phyloP scores from a whole-genome alignment of 495 filamentous ascomycete genomes.

The Aspergillus hancockii region DNA sequence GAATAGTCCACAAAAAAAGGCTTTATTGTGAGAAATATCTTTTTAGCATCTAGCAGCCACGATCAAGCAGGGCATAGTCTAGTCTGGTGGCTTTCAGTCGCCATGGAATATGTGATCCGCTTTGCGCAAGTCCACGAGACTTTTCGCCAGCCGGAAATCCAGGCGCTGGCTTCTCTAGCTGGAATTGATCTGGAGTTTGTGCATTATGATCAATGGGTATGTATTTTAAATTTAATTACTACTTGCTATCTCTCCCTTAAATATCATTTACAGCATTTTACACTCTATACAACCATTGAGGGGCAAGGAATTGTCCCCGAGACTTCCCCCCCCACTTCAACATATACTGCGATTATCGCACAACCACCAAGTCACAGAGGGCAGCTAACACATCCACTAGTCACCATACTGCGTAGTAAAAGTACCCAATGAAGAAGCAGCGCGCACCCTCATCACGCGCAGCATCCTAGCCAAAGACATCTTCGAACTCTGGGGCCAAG shows the following conservation, averaged over 20 bases:
- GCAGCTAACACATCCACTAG: conserved; percentile 44
- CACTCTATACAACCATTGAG: background rate
- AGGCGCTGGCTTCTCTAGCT: conserved; percentile 72
- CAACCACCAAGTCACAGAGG: conserved; percentile 3
- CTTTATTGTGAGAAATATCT: background rate
- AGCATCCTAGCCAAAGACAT: conserved; percentile 79
- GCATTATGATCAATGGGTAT: conserved; percentile 72
- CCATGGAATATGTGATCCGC: conserved; percentile 82
- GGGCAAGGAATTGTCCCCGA: background rate
- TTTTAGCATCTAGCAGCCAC: background rate
- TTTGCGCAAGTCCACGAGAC: conserved; percentile 88
- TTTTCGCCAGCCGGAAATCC: conserved; percentile 84
- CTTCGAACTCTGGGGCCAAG: conserved; percentile 85
- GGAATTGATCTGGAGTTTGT: conserved; percentile 69
- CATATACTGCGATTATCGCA: background rate
- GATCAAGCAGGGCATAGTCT: background rate
- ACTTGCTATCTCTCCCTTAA: background rate
- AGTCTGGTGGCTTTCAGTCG: conserved; percentile 1
- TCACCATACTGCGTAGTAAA: conserved; percentile 84
- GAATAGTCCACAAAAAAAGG: background rate
- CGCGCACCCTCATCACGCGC: conserved; percentile 65
- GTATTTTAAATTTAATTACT: conserved; percentile 21
- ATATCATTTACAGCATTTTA: background rate
- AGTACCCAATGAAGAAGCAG: conserved; percentile 64
- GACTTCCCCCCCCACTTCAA: conserved; percentile 11